These are phyloP conservation scores for Iberis amara DNA, from an alignment of 441 rosid genomes.

Conservation along the genomic window DNA sequence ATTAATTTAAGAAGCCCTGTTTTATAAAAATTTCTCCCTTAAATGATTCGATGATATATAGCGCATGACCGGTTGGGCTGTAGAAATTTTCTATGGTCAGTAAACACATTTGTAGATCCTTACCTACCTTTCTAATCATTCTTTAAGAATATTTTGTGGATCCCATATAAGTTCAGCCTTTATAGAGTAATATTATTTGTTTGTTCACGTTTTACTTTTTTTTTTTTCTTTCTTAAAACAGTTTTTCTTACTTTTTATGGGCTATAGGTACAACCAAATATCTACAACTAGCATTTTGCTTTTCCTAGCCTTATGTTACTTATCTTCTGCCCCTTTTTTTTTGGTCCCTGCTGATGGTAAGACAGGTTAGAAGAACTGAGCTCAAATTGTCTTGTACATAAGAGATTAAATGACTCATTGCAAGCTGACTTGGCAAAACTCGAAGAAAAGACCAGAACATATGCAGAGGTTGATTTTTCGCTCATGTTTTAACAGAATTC, in stretches of 20 bases:
- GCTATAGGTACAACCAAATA: neutral
- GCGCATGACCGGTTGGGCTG: no score
- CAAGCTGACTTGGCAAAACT: constrained; percentile 52
- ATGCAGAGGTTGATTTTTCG: constrained; percentile 49
- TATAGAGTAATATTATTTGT: no score
- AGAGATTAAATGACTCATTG: constrained; percentile 53
- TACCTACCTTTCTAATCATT: no score
- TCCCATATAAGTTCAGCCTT: no score
- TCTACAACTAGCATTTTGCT: neutral
- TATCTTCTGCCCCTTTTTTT: constrained; percentile 5
- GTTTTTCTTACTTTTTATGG: neutral
- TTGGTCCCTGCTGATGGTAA: constrained; percentile 21
- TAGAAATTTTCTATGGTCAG: no score
- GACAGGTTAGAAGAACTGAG: constrained; percentile 71
- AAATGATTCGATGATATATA: neutral
- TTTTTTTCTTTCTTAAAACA: no score
- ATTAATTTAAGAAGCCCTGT: constrained; percentile 1
- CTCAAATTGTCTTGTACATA: constrained; percentile 55
- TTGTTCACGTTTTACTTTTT: no score
- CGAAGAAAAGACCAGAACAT: constrained; percentile 49
- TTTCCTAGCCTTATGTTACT: constrained; percentile 11
- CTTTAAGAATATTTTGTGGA: no score
- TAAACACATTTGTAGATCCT: no score
- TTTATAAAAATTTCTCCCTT: neutral
- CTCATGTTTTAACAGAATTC: constrained; percentile 3